Evolutionary conservation across 106 monocot species (phyloP).

Genomic region (Amphibolis antarctica): DNA sequence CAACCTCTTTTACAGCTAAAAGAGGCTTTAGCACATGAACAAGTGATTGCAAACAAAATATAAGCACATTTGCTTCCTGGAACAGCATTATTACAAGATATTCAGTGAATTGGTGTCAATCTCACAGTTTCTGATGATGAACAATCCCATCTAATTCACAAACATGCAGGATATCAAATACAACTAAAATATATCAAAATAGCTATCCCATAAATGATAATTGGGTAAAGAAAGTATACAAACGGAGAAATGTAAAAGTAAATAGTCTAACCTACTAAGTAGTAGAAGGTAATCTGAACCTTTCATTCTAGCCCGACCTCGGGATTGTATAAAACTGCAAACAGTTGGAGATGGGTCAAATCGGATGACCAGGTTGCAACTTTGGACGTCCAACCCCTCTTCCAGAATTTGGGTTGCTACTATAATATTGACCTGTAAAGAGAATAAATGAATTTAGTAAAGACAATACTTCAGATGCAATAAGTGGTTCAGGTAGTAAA

Average conservation of each 20-base stretch:
- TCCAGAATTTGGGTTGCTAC: constrained; percentile 70
- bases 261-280: constrained; percentile 18
- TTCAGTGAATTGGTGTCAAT: no score
- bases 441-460: not conserved
- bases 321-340: constrained; percentile 70
- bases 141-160: no score
- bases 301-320: constrained; percentile 55
- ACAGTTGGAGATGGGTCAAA: constrained; percentile 50
- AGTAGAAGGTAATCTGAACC: constrained; percentile 54
- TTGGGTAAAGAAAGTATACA: not conserved
- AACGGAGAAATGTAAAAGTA: not conserved
- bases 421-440: constrained; percentile 45
- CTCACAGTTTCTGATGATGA: no score
- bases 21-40: no score
- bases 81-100: no score
- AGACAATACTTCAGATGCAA: not conserved
- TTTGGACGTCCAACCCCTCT: constrained; percentile 63
- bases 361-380: constrained; percentile 60
- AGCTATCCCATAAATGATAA: not conserved
- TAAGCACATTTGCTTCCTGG: no score
- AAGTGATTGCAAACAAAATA: no score
- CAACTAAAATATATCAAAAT: not conserved
- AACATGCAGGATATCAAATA: no score
- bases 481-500: not conserved
- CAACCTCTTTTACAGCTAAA: no score